Base-by-base conservation (phyloP, 2,329 filamentous ascomycete species). In the Scedosporium apiospermum region DNA sequence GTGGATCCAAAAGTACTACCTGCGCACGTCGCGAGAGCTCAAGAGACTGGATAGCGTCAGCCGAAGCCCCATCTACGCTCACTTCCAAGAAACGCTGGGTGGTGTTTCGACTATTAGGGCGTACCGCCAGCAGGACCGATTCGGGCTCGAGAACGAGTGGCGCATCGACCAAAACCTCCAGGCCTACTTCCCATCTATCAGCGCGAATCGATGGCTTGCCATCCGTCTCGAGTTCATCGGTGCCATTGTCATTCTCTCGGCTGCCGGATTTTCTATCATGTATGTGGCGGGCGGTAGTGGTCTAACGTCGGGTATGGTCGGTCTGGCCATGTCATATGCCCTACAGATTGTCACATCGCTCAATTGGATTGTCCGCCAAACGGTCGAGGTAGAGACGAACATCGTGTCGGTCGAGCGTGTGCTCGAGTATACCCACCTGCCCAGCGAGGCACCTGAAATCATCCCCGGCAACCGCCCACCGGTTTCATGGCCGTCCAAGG, bases 321-420 rank as follows among this genome's bases (percentile, higher is more conserved):
- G 96, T 79, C 80, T 99, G 70, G 87, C 90, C 66, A 96, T 99
- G 92, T 96, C 93, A 57, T 97, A 98, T 76, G 95, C 93, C 46
- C 83, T 99, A 66, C 91, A 97, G 77, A 98, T 99, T 71, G 99
- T 95, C 1, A 90, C 93, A 68, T 96, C 93, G 42, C 83, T 99
- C 70, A 99, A 98, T 79, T 99, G 95, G 95, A 97, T 99, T 71
- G 95, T 99, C 60, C 87, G 96, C 64, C 95, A 99, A 77, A 97
- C 93, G 0, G 95, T 99, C 41, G 96, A 99, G 75, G 95, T 99
- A n/a, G 96, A 99, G 80, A 98, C 93, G n/a, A 99, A 99, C 76
- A 99, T 99, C 71, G 93, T 99, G 57, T 96, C 93, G 9, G 95
- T 99, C 44, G 95, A 99, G 81, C 89, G 95, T 71, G 93, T 99